These are phyloP conservation scores for Lecanicillium sp. DNA, from an alignment of 2,329 filamentous ascomycete species.

Conservation along the genomic window DNA sequence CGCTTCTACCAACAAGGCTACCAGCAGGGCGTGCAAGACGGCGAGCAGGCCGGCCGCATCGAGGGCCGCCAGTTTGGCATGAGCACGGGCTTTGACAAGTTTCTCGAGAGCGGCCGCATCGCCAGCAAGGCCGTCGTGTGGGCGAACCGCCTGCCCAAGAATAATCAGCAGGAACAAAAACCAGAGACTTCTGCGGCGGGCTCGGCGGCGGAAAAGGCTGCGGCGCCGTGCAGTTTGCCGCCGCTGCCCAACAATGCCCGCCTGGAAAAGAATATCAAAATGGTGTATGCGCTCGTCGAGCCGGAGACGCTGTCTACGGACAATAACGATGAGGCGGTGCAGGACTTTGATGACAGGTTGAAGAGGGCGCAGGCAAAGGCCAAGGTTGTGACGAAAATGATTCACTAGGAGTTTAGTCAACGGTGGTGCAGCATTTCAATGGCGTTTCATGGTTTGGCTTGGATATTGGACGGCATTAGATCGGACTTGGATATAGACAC, in stretches of 20 bases:
- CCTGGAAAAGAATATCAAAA: constrained; percentile 67
- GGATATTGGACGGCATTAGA: too few relatives aligned
- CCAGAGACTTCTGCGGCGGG: constrained; percentile 5
- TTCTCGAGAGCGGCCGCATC: constrained; percentile 68
- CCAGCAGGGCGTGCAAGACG: constrained; percentile 65
- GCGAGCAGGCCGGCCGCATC: constrained; percentile 66
- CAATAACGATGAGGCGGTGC: constrained; percentile 83
- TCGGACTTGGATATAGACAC: too few relatives aligned
- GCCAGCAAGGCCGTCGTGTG: constrained; percentile 78
- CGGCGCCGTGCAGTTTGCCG: constrained; percentile 22
- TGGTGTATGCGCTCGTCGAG: constrained; percentile 71
- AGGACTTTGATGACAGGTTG: constrained; percentile 82
- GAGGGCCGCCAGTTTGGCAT: constrained; percentile 89
- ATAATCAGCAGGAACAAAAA: constrained; percentile 14
- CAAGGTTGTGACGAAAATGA: constrained; percentile 73
- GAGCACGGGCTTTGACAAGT: constrained; percentile 91
- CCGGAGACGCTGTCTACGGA: constrained; percentile 67
- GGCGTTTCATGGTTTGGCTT: not conserved
- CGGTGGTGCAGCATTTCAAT: not conserved
- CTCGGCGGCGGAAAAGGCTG: not conserved
- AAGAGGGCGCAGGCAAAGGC: constrained; percentile 77
- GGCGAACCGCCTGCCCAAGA: constrained; percentile 56
- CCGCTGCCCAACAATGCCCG: constrained; percentile 51
- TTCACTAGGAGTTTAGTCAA: constrained; percentile 13
- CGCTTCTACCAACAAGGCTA: constrained; percentile 80